Conservation (phyloP, 768 basidiomycete species). For the Tulasnella sp. region DNA sequence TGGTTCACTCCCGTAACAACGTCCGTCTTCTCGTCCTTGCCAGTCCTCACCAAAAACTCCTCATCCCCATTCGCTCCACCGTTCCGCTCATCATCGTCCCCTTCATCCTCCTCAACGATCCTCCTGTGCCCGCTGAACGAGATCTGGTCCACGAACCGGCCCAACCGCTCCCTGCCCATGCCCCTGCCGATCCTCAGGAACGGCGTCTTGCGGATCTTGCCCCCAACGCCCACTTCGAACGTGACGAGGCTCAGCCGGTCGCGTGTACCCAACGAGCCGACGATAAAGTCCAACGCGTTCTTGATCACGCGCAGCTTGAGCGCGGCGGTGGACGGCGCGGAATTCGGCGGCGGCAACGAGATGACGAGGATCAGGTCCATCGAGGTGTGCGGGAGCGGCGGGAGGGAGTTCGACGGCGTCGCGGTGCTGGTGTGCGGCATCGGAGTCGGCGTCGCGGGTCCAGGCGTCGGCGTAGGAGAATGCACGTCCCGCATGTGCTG, state of each 20-base stretch:
- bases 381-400: conserved; percentile 81
- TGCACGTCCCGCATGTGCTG: conserved; percentile 11
- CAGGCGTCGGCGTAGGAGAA: conserved; percentile 2
- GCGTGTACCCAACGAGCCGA: conserved; percentile 71
- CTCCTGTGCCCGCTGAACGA: conserved; percentile 39
- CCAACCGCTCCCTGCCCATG: conserved; percentile 69
- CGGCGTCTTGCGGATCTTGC: conserved; percentile 88
- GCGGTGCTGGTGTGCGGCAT: conserved; percentile 73
- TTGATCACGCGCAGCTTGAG: conserved; percentile 90
- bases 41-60: conserved; percentile 67
- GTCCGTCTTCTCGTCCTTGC: conserved; percentile 92
- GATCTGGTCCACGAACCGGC: conserved; percentile 78
- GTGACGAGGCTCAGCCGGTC: conserved; percentile 91
- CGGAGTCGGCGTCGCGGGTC: conserved; percentile 49
- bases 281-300: conserved; percentile 81
- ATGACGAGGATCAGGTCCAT: conserved; percentile 92
- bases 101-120: conserved; percentile 42
- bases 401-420: conserved; percentile 71
- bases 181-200: conserved; percentile 75
- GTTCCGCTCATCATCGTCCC: conserved; percentile 2
- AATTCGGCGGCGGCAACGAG: conserved; percentile 74
- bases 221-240: conserved; percentile 84
- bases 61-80: conserved; percentile 50
- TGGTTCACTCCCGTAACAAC: conserved; percentile 99
- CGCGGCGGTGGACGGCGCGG: conserved; percentile 74